phyloP scores from a whole-genome alignment of 805 yeast species.

The Sungouiozyma intestinalis region DNA sequence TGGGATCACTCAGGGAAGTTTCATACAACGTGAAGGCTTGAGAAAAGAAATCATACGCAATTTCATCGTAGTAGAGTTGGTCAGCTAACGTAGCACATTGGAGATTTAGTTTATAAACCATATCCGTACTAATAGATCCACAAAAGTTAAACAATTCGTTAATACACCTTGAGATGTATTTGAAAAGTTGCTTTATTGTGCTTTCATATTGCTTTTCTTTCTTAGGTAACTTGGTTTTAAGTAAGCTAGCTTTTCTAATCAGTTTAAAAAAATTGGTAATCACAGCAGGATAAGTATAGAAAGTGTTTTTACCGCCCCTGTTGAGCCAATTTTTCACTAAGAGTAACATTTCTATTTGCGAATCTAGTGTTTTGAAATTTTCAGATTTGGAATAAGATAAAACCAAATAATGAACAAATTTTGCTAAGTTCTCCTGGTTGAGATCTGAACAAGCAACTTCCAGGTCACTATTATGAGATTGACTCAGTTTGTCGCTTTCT shows the following conservation, averaged over 20 bases:
- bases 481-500: no score
- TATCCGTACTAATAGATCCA: slow-evolving; percentile 22
- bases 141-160: slow-evolving; percentile 46
- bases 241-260: slow-evolving; percentile 38
- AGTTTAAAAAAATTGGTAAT: slow-evolving; percentile 51
- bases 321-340: slow-evolving; percentile 18
- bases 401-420: slow-evolving; percentile 54
- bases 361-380: slow-evolving; percentile 11
- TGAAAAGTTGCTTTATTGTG: slow-evolving; percentile 47
- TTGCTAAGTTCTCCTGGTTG: slow-evolving; percentile 54
- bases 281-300: slow-evolving; percentile 67
- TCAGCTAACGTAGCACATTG: slow-evolving; percentile 71
- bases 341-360: slow-evolving; percentile 32
- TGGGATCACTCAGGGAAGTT: slow-evolving; percentile 43
- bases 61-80: slow-evolving; percentile 57
- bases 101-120: slow-evolving; percentile 38
- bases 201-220: slow-evolving; percentile 9
- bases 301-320: slow-evolving; percentile 41
- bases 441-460: background rate
- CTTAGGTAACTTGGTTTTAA: slow-evolving; percentile 13
- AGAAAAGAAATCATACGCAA: slow-evolving; percentile 78
- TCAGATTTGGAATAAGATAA: slow-evolving; percentile 13
- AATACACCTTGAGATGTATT: slow-evolving; percentile 57
- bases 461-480: background rate
- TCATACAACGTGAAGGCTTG: slow-evolving; percentile 84